Evolutionary conservation across 2,329 filamentous ascomycete genomes (phyloP).

Genomic region (Ophiosphaerella narmari): DNA sequence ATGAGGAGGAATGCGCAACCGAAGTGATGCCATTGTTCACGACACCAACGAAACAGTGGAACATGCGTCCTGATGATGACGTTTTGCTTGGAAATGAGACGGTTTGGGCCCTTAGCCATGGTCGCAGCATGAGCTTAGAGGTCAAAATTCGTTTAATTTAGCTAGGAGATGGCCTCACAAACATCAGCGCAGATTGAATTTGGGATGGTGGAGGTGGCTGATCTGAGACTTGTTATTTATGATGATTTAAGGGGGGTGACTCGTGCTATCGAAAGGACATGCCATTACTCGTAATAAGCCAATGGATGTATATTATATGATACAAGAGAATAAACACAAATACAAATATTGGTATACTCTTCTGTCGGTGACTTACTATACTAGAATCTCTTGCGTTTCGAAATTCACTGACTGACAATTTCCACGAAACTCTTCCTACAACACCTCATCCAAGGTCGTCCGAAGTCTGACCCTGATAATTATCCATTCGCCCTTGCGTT

Average conservation of each 20-base stretch:
- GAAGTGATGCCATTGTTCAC: constrained; percentile 12
- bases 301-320: too few species aligned
- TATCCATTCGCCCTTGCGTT: too few species aligned
- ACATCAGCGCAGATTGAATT: too few species aligned
- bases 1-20: constrained; percentile 9
- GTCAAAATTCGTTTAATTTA: neutral
- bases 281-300: too few species aligned
- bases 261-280: too few species aligned
- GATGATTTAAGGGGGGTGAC: too few species aligned
- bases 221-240: too few species aligned
- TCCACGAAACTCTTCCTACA: neutral
- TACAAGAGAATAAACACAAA: too few species aligned
- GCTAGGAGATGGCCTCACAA: neutral
- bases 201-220: too few species aligned
- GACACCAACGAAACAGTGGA: constrained; percentile 9
- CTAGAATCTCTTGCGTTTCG: too few species aligned
- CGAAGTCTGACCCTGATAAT: neutral
- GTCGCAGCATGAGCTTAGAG: neutral
- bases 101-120: neutral
- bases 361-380: too few species aligned
- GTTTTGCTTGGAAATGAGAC: constrained; percentile 6
- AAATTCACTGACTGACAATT: neutral
- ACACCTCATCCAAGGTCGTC: neutral
- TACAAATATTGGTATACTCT: too few species aligned
- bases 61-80: constrained; percentile 13